Evolutionary conservation across 352 stramenopile genomes (phyloP).

Genomic region (Phytophthora pisi): DNA sequence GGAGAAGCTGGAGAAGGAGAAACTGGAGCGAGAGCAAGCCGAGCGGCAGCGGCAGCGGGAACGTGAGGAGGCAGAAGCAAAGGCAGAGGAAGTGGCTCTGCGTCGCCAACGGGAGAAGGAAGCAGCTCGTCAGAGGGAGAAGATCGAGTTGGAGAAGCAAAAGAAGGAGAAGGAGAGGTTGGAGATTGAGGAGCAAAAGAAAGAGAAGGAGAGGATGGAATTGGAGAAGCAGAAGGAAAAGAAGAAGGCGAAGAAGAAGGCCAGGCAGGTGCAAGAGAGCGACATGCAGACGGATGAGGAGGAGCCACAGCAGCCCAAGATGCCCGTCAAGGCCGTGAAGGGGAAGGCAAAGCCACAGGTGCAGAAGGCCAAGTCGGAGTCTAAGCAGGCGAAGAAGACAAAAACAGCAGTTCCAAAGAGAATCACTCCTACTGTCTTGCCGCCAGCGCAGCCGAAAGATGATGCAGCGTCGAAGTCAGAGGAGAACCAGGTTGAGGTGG

Average conservation of each 20-base stretch:
- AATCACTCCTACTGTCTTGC: constrained; percentile 26
- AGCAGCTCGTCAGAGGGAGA: not conserved
- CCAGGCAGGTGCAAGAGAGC: constrained; percentile 14
- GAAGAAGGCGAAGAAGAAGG: constrained; percentile 13
- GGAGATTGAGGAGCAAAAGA: constrained; percentile 1
- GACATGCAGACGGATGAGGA: constrained; percentile 25
- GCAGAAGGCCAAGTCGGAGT: constrained; percentile 11
- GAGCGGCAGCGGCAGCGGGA: constrained; percentile 13
- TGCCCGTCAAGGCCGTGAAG: constrained; percentile 11
- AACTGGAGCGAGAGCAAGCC: not conserved
- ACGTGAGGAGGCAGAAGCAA: not conserved
- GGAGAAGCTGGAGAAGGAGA: constrained; percentile 11
- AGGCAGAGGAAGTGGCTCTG: constrained; percentile 12
- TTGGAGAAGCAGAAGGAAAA: not conserved
- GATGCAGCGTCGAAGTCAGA: constrained; percentile 18
- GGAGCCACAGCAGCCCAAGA: not conserved
- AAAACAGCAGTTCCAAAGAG: constrained; percentile 21
- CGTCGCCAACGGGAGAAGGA: constrained; percentile 17
- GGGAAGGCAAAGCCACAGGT: constrained; percentile 16
- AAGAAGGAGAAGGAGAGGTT: not conserved
- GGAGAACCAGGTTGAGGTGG: constrained; percentile 28
- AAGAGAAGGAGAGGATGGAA: not conserved
- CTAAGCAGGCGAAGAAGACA: constrained; percentile 11
- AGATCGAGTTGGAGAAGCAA: not conserved
- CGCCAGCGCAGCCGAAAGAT: constrained; percentile 1